Percentiles rank a stretch among this genome's conserved stretches.
Evolutionary conservation across 2,329 filamentous ascomycete species (phyloP).

Genomic region (Aspergillus awamori): DNA sequence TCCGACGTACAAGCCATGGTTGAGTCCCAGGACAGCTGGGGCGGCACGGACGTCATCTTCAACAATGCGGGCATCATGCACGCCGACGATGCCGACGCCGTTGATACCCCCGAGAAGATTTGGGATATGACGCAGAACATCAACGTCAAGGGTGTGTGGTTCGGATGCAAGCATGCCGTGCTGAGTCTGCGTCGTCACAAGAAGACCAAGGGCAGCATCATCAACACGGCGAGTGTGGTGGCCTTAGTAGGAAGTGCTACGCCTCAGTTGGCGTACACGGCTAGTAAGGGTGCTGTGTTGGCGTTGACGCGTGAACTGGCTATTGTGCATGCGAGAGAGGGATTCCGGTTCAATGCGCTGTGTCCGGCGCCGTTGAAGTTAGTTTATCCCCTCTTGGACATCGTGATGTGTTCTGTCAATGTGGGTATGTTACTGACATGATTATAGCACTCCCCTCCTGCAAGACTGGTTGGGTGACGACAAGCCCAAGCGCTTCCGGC

Average conservation of each 20-base stretch:
- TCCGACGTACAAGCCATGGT: neutral
- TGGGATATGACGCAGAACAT: constrained; percentile 93
- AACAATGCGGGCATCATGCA: constrained; percentile 99
- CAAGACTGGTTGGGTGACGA: constrained; percentile 95
- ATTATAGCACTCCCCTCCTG: constrained; percentile 73
- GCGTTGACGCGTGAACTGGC: constrained; percentile 88
- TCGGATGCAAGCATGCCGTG: constrained; percentile 87
- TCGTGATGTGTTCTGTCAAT: neutral
- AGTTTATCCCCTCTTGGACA: neutral
- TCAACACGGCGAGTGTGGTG: constrained; percentile 90
- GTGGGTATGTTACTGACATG: constrained; percentile 2
- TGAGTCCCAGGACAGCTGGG: neutral
- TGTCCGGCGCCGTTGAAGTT: constrained; percentile 88
- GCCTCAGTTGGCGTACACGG: constrained; percentile 89
- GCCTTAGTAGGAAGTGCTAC: constrained; percentile 84
- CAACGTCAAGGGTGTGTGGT: constrained; percentile 99
- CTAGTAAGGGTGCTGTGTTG: constrained; percentile 88
- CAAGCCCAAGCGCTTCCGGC: constrained; percentile 73
- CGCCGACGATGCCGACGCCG: constrained; percentile 74
- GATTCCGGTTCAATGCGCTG: constrained; percentile 85
- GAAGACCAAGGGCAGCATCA: constrained; percentile 79
- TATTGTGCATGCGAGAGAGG: constrained; percentile 85
- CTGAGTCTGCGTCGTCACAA: constrained; percentile 75
- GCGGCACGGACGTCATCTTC: constrained; percentile 54
- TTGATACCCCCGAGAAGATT: constrained; percentile 84